Percentiles rank a stretch among this genome's conserved stretches.
phyloP scores from a whole-genome alignment of 495 filamentous ascomycete genomes.

The Clohesyomyces aquaticus region DNA sequence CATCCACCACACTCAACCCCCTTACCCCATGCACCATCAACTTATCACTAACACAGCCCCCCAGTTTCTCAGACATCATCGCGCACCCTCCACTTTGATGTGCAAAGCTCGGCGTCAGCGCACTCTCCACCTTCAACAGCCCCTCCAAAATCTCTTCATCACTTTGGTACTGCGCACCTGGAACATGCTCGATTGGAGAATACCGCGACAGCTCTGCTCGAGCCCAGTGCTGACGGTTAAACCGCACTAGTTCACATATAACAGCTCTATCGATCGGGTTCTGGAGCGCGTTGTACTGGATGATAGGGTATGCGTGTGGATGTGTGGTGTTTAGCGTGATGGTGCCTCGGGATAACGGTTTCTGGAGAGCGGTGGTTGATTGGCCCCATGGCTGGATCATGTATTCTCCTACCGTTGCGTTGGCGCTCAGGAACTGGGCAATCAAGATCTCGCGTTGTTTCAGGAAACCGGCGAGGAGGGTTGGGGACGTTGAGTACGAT shows the following conservation, averaged over 20 bases:
- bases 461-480: not conserved
- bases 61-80: no score
- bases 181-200: slow-evolving; percentile 11
- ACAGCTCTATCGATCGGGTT: slow-evolving; percentile 37
- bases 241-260: slow-evolving; percentile 16
- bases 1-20: no score
- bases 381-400: not conserved
- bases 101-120: no score
- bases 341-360: slow-evolving; percentile 39
- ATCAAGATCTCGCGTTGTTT: not conserved
- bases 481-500: not conserved
- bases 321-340: slow-evolving; percentile 24
- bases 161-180: no score
- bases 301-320: slow-evolving; percentile 12
- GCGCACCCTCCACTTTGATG: no score
- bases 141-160: no score
- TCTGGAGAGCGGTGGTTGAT: slow-evolving; percentile 25
- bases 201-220: not conserved
- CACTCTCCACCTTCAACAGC: no score
- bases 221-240: not conserved
- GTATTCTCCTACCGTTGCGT: not conserved
- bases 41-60: no score
- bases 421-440: not conserved
- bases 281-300: slow-evolving; percentile 32
- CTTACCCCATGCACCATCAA: no score